These are phyloP conservation scores for Nepenthes mirabilis DNA, from an alignment of 148 eudicot species.

Conservation along the genomic window DNA sequence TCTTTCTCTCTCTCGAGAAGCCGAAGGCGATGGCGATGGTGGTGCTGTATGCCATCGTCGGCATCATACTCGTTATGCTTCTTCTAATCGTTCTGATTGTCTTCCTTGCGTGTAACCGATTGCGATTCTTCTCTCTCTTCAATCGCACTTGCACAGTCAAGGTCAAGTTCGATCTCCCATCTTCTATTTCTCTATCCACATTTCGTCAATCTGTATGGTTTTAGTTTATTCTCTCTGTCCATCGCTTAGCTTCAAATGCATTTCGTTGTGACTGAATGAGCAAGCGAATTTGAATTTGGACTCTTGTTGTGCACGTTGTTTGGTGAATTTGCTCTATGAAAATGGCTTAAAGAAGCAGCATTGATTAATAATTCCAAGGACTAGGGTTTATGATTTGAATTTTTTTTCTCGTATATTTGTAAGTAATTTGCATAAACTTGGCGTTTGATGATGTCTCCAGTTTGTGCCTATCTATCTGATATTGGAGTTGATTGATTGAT, in stretches of 20 bases:
- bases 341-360: too few relatives aligned
- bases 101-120: slow-evolving; percentile 66
- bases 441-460: too few relatives aligned
- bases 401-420: too few relatives aligned
- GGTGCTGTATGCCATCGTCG: slow-evolving; percentile 9
- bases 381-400: too few relatives aligned
- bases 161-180: slow-evolving; percentile 17
- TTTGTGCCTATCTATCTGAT: too few relatives aligned
- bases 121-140: slow-evolving; percentile 46
- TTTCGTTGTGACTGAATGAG: neutral
- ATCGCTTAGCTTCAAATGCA: too few relatives aligned
- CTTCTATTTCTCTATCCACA: neutral
- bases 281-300: neutral
- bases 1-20: slow-evolving; percentile 1
- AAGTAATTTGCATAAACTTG: too few relatives aligned
- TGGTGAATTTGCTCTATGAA: neutral
- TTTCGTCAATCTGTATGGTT: neutral
- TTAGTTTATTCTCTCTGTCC: too few relatives aligned
- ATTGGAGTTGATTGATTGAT: too few relatives aligned
- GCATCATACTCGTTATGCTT: slow-evolving; percentile 33
- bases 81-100: slow-evolving; percentile 46
- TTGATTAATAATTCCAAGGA: too few relatives aligned
- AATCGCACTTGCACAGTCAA: slow-evolving; percentile 30
- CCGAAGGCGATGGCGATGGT: slow-evolving; percentile 39
- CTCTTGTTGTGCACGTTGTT: neutral